Base-by-base conservation (phyloP, 2,329 filamentous ascomycete species). In the Penicillium sp. region DNA sequence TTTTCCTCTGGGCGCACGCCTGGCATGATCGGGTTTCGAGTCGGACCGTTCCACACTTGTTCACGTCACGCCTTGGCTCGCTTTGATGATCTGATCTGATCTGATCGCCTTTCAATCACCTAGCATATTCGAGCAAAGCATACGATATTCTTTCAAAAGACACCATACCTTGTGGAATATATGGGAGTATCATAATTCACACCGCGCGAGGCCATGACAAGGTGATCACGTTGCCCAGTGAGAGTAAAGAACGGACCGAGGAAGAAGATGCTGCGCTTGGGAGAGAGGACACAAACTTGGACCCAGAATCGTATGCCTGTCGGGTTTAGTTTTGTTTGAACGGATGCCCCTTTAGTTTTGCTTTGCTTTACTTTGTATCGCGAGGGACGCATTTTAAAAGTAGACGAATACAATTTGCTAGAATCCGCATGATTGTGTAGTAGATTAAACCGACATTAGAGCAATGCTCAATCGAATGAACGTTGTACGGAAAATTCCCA, bases 161-260 rank as follows among this genome's bases (percentile, higher is more conserved):
- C n/a, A n/a, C n/a, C n/a, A n/a, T n/a, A n/a, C n/a, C n/a, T n/a
- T n/a, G n/a, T n/a, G n/a, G n/a, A n/a, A n/a, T n/a, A n/a, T n/a
- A n/a, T n/a, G n/a, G n/a, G n/a, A n/a, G n/a, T n/a, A n/a, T n/a
- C n/a, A n/a, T n/a, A n/a, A n/a, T n/a, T n/a, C n/a, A n/a, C n/a
- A n/a, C n/a, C n/a, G n/a, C n/a, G n/a, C 81, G 79, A 82, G 28
- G 79, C 79, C 3, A 68, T 84, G 81, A 84, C 58, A 74, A 79
- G 41, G 81, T 81, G 3, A 57, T 74, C 27, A 69, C 75, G 64
- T 51, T 75, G 38, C 73, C 73, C 0, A 68, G 60, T 54, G 71
- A 75, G 55, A 66, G 63, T 14, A 63, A 73, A 33, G 70, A 68
- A 4, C 73, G 69, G 70, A 72, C 71, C 0, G 72, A 74, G 49